Conservation (phyloP, 306 rosid species). For the Vicia sativa region DNA sequence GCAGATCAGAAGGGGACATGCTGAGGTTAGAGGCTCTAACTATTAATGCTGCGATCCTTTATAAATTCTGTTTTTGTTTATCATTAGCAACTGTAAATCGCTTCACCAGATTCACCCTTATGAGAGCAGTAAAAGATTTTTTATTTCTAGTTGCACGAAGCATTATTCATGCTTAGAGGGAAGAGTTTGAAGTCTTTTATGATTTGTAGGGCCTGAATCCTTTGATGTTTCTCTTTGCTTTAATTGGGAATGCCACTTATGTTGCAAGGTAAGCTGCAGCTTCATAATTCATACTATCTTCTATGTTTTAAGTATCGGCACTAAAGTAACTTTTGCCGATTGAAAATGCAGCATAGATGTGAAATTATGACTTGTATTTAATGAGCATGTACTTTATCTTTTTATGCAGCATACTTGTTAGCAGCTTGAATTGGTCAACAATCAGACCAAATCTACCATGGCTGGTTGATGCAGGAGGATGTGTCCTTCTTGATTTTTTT, state of each 20-base stretch:
- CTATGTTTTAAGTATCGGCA: slow-evolving; percentile 12
- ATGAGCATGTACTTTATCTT: slow-evolving; percentile 13
- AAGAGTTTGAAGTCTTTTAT: slow-evolving; percentile 28
- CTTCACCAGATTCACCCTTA: slow-evolving; percentile 34
- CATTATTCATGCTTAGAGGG: not conserved
- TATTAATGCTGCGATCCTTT: slow-evolving; percentile 22
- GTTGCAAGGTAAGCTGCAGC: slow-evolving; percentile 61
- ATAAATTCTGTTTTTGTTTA: slow-evolving; percentile 1
- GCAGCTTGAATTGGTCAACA: slow-evolving; percentile 69
- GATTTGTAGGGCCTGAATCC: slow-evolving; percentile 88
- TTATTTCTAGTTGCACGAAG: slow-evolving; percentile 26
- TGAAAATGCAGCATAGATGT: slow-evolving; percentile 6
- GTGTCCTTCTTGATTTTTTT: slow-evolving; percentile 72
- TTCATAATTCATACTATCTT: slow-evolving; percentile 13
- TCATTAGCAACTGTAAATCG: slow-evolving; percentile 19
- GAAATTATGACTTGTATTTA: slow-evolving; percentile 29
- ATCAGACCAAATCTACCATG: slow-evolving; percentile 81
- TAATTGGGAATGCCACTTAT: slow-evolving; percentile 76
- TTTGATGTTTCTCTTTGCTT: slow-evolving; percentile 81
- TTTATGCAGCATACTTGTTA: slow-evolving; percentile 67
- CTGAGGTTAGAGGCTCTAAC: slow-evolving; percentile 59
- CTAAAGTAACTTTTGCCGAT: slow-evolving; percentile 21
- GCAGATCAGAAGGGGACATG: slow-evolving; percentile 83
- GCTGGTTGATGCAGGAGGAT: slow-evolving; percentile 89
- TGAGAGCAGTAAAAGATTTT: slow-evolving; percentile 12